A percentile compares a stretch with the other conserved stretches of the same genome.
These are phyloP conservation scores for Ophiostoma ulmi DNA, from an alignment of 2,329 filamentous ascomycete species.

Conservation along the genomic window DNA sequence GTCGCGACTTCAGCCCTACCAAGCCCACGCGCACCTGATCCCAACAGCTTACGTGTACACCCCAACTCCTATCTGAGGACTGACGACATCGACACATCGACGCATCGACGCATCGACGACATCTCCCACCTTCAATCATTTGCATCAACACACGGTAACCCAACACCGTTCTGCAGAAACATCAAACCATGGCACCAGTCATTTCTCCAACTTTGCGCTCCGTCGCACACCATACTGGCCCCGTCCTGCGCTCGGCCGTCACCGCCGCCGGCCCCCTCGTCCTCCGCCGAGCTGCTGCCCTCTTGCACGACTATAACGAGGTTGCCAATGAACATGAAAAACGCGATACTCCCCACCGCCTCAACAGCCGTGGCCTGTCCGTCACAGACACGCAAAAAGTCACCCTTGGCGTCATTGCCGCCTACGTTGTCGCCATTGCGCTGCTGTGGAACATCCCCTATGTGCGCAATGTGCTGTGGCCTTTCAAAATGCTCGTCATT, in stretches of 20 bases:
- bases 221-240: slow-evolving; percentile 21
- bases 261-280: slow-evolving; percentile 24
- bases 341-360: not conserved
- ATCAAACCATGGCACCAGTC: slow-evolving; percentile 24
- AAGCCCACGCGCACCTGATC: not conserved
- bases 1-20: slow-evolving; percentile 2
- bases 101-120: not conserved
- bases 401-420: slow-evolving; percentile 61
- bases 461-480: slow-evolving; percentile 69
- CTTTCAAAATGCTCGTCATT: slow-evolving; percentile 83
- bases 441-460: slow-evolving; percentile 76
- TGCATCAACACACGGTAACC: not conserved
- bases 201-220: slow-evolving; percentile 23
- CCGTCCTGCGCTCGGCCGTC: slow-evolving; percentile 21
- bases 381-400: slow-evolving; percentile 65
- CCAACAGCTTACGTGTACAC: slow-evolving; percentile 1
- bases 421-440: slow-evolving; percentile 60
- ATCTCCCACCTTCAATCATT: not conserved
- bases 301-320: not conserved
- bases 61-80: not conserved
- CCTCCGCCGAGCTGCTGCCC: not conserved
- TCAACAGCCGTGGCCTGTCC: slow-evolving; percentile 36
- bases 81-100: too few relatives aligned
- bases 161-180: not conserved
- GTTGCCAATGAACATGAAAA: not conserved